These are phyloP conservation scores for Fusarium camptoceras DNA, from an alignment of 2,329 filamentous ascomycete genomes.

Conservation along the genomic window DNA sequence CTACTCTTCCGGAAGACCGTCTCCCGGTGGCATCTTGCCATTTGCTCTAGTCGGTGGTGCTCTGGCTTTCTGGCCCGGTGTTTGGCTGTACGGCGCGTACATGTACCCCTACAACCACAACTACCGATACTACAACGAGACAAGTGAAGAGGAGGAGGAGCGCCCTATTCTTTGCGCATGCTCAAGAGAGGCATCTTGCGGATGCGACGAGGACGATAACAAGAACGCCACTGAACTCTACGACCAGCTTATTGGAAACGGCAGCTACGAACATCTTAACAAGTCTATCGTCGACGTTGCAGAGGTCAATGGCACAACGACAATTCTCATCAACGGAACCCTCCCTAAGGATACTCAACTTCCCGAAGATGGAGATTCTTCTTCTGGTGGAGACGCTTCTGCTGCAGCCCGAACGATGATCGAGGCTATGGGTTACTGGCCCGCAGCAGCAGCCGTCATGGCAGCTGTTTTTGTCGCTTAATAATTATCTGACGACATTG, in stretches of 20 bases:
- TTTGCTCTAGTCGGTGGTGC: conserved; percentile 62
- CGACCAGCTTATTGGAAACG: conserved; percentile 72
- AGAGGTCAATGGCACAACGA: conserved; percentile 69
- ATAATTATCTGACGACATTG: conserved; percentile 8
- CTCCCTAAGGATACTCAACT: conserved; percentile 77
- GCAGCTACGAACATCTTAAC: conserved; percentile 70
- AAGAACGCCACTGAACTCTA: conserved; percentile 70
- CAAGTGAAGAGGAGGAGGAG: conserved; percentile 55
- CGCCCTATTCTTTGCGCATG: conserved; percentile 60
- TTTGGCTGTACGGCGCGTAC: conserved; percentile 74
- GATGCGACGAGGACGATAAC: conserved; percentile 69
- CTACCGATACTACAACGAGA: conserved; percentile 62
- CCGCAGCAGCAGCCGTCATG: conserved; percentile 57
- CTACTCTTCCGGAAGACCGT: conserved; percentile 68
- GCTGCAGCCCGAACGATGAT: conserved; percentile 51
- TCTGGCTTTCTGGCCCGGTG: conserved; percentile 71
- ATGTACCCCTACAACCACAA: conserved; percentile 61
- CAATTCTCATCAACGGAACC: conserved; percentile 80
- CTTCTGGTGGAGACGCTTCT: neutral
- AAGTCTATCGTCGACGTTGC: conserved; percentile 71
- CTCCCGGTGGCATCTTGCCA: conserved; percentile 64
- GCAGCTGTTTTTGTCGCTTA: conserved; percentile 59
- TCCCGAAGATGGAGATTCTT: conserved; percentile 26
- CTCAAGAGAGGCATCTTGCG: conserved; percentile 64
- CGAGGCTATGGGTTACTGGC: conserved; percentile 62